Evolutionary conservation across 441 rosid genomes (phyloP), one percentile per base, ranked within the genome.

Genomic region (Manihot esculenta): DNA sequence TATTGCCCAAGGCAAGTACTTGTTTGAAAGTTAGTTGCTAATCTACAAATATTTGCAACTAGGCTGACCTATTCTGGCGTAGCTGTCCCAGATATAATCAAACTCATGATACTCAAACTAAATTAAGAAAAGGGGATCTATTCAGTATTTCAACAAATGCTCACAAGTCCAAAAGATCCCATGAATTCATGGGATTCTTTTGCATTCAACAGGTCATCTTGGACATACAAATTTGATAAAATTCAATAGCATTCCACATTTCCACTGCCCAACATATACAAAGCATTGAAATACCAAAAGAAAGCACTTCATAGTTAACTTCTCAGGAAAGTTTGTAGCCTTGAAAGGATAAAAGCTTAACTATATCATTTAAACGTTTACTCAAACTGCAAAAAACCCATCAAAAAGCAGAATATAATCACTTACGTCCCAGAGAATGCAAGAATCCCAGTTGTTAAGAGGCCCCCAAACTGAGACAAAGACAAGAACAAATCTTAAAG

Each of bases 391-490:
- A n/a, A n/a, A n/a, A n/a, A n/a, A n/a, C n/a, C n/a, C n/a, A n/a
- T n/a, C n/a, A n/a, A n/a, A 47, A 58, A 72, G 50, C 60, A 72
- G 58, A 68, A 65, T 68, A 4, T 7, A 35, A 64, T 21, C 69
- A 88, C 99, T 89, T 90, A 92, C 97, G 96, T 81, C 60, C 98
- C 97, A 45, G 93, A 89, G 79, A 94, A 92, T 27, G 87, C 84
- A 47, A 94, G 61, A 76, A 92, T 94, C 64, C 97, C 96, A 69
- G 94, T 65, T 13, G 97, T 90, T 86, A 92, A 78, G 61, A 92
- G 89, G 69, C 94, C 93, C 71, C 99, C 97, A 79, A 94, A 94
- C 94, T 90, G 94, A 55, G 66, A 49, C 18, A 55, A 62, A 71
- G n/a, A 18, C 33, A 20, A 60, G 0, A 35, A n/a, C 3, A 33